Percentiles rank a stretch among this genome's conserved stretches.
phyloP scores from a whole-genome alignment of 805 yeast genomes.

The Wickerhamomyces chambardii region DNA sequence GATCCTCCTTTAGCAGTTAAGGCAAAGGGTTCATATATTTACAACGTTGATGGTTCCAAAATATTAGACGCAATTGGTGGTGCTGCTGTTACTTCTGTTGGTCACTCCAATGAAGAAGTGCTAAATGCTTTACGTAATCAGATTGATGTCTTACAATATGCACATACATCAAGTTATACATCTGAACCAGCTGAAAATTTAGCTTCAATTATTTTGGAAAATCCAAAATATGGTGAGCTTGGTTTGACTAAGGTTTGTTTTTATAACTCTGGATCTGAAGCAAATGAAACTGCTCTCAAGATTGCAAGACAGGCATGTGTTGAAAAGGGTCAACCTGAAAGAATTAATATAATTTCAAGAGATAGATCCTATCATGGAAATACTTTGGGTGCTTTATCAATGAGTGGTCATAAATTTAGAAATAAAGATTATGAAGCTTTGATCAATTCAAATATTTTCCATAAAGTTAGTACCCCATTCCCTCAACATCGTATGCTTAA shows the following conservation, averaged over 20 bases:
- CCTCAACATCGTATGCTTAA: slow-evolving; percentile 8
- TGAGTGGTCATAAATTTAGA: slow-evolving; percentile 26
- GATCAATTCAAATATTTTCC: slow-evolving; percentile 5
- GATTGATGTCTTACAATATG: slow-evolving; percentile 26
- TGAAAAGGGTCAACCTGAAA: slow-evolving; percentile 32
- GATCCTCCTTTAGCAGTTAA: not conserved
- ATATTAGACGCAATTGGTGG: slow-evolving; percentile 39
- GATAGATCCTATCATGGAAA: slow-evolving; percentile 40
- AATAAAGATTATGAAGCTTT: slow-evolving; percentile 9
- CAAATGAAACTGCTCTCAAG: slow-evolving; percentile 58
- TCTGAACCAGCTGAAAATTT: slow-evolving; percentile 34
- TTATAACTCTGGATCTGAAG: slow-evolving; percentile 58
- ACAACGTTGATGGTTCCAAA: slow-evolving; percentile 24
- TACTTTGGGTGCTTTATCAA: slow-evolving; percentile 35
- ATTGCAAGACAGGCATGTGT: slow-evolving; percentile 39
- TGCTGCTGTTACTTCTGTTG: slow-evolving; percentile 42
- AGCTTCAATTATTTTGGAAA: slow-evolving; percentile 26
- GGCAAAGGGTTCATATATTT: slow-evolving; percentile 9
- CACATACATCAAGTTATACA: slow-evolving; percentile 25
- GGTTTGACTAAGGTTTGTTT: slow-evolving; percentile 33
- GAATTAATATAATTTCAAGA: slow-evolving; percentile 33
- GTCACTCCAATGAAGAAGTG: slow-evolving; percentile 33
- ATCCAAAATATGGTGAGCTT: slow-evolving; percentile 26
- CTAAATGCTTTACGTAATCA: slow-evolving; percentile 25
- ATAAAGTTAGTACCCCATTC: slow-evolving; percentile 20